Evolutionary conservation across 1,284 basidiomycete species (phyloP).

Genomic region (Heterobasidion annosum): DNA sequence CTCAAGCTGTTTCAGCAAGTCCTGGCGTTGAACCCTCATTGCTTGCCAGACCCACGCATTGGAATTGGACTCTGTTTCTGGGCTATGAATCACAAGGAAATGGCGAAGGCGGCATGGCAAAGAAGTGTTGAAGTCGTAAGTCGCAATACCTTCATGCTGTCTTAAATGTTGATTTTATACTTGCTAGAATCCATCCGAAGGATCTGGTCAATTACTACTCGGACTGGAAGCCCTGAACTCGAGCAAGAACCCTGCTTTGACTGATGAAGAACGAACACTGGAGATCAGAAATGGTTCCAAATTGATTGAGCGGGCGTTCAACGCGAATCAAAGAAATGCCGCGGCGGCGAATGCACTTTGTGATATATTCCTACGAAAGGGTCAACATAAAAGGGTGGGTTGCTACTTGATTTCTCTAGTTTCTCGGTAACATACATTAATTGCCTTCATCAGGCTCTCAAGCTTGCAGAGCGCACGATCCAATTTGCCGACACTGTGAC

Average conservation of each 20-base stretch:
- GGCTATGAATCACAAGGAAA: constrained; percentile 73
- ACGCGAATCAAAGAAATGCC: constrained; percentile 66
- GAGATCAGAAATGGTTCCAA: constrained; percentile 56
- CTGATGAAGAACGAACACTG: constrained; percentile 51
- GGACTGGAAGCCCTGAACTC: constrained; percentile 78
- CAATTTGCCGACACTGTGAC: constrained; percentile 87
- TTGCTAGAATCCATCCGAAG: constrained; percentile 63
- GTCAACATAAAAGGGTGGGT: constrained; percentile 43
- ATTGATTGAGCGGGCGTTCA: constrained; percentile 65
- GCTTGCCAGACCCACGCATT: constrained; percentile 84
- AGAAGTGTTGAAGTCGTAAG: constrained; percentile 75
- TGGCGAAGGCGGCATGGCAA: constrained; percentile 83
- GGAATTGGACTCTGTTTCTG: constrained; percentile 90
- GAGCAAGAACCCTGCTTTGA: constrained; percentile 56
- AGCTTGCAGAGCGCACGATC: constrained; percentile 86
- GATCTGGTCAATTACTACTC: constrained; percentile 72
- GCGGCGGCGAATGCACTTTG: constrained; percentile 73
- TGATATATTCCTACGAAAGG: constrained; percentile 65
- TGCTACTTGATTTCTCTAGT: background rate
- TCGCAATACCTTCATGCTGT: constrained; percentile 10
- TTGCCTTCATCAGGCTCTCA: constrained; percentile 51
- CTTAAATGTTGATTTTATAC: constrained; percentile 4
- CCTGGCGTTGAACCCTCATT: constrained; percentile 66
- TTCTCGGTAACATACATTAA: constrained; percentile 4
- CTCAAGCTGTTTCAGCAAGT: constrained; percentile 81